phyloP scores from a whole-genome alignment of 805 yeast genomes.

The Blastobotrys chiropterorum region DNA sequence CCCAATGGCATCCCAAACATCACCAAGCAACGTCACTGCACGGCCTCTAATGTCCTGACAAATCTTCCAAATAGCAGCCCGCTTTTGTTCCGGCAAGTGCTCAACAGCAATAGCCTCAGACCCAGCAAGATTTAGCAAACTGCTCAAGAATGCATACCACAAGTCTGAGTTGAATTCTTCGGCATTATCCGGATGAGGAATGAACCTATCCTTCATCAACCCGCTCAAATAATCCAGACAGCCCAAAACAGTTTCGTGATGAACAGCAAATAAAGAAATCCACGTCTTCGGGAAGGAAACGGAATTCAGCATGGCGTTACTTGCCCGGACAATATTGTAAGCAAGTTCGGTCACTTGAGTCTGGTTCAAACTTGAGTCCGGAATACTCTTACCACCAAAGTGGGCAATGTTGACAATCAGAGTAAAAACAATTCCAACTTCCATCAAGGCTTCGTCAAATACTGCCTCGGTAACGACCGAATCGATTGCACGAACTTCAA shows the following conservation, averaged over 20 bases:
- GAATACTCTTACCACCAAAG: constrained; percentile 17
- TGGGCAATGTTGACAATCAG: constrained; percentile 23
- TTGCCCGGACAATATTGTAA: constrained; percentile 23
- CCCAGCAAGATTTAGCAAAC: constrained; percentile 52
- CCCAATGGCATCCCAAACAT: constrained; percentile 72
- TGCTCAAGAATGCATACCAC: constrained; percentile 64
- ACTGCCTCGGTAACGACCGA: constrained; percentile 64
- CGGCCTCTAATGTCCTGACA: constrained; percentile 58
- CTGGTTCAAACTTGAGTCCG: constrained; percentile 21
- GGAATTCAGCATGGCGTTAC: constrained; percentile 24
- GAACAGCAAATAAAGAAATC: constrained; percentile 49
- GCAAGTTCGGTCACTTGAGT: constrained; percentile 25
- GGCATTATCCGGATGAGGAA: constrained; percentile 46
- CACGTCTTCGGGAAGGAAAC: constrained; percentile 46
- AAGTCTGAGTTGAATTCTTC: constrained; percentile 51
- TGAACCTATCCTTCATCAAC: constrained; percentile 43
- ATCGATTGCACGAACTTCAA: constrained; percentile 59
- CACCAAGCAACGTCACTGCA: constrained; percentile 48
- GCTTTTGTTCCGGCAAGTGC: constrained; percentile 64
- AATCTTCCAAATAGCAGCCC: constrained; percentile 59
- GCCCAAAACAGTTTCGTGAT: constrained; percentile 27
- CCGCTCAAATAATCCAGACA: constrained; percentile 37
- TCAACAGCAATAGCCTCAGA: constrained; percentile 66
- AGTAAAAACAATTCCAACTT: constrained; percentile 52
- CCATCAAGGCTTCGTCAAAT: constrained; percentile 66